These are phyloP conservation scores for Tricholoma terreum DNA, from an alignment of 768 basidiomycete species.

Conservation along the genomic window DNA sequence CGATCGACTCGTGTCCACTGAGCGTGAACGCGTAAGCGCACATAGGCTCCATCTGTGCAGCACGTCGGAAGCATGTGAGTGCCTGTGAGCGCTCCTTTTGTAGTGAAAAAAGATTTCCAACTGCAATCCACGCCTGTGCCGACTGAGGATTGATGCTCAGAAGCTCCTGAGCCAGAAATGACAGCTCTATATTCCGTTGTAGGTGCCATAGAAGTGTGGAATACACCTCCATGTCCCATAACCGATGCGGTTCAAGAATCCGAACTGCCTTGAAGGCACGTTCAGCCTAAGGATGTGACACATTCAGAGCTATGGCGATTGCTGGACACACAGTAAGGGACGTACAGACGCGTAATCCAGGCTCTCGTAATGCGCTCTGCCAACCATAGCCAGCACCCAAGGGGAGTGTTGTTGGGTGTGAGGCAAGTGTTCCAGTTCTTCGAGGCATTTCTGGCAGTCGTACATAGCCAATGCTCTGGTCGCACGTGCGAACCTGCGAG, in stretches of 20 bases:
- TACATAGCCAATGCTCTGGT: constrained; percentile 72
- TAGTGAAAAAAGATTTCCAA: constrained; percentile 93
- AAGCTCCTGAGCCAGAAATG: constrained; percentile 90
- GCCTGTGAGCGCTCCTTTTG: constrained; percentile 94
- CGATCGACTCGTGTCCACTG: constrained; percentile 94
- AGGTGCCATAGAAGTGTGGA: constrained; percentile 97
- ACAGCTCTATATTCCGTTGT: constrained; percentile 77
- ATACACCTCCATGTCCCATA: constrained; percentile 94
- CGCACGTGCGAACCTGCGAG: constrained; percentile 79
- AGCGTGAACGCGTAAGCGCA: constrained; percentile 97
- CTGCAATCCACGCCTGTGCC: constrained; percentile 92
- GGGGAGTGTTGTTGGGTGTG: constrained; percentile 68
- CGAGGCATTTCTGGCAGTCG: constrained; percentile 70
- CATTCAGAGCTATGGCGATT: constrained; percentile 25
- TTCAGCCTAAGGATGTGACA: constrained; percentile 62
- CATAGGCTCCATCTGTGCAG: constrained; percentile 81
- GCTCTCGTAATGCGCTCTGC: constrained; percentile 85
- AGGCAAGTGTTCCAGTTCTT: constrained; percentile 76
- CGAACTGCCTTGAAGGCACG: constrained; percentile 83
- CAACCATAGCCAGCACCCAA: constrained; percentile 79
- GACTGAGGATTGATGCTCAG: constrained; percentile 80
- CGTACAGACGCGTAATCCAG: constrained; percentile 86
- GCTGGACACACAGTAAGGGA: constrained; percentile 20
- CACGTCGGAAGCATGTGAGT: constrained; percentile 90
- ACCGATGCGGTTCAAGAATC: constrained; percentile 81